Evolutionary conservation across 345 rosid genomes (phyloP).

Genomic region (Boechera divaricarpa): DNA sequence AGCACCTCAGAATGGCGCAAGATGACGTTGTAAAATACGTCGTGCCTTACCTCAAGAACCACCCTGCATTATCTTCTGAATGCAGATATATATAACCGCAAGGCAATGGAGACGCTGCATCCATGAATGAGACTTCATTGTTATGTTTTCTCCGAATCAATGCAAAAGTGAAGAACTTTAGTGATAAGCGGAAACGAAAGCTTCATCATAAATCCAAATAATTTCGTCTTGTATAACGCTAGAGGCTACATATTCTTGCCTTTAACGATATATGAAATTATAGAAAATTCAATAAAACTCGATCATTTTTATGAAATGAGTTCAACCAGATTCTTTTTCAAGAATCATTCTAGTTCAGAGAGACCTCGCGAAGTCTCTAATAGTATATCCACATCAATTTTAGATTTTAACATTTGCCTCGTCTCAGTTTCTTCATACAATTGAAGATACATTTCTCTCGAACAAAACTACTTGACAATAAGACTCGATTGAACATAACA

Average conservation of each 20-base stretch:
- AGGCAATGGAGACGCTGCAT: background rate
- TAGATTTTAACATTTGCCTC: too few relatives aligned
- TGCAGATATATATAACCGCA: background rate
- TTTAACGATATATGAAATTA: background rate
- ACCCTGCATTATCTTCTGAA: constrained; percentile 1
- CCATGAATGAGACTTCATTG: background rate
- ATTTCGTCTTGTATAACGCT: background rate
- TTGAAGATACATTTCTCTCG: too few relatives aligned
- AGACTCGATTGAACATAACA: too few relatives aligned
- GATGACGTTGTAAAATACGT: constrained; percentile 61
- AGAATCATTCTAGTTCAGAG: too few relatives aligned
- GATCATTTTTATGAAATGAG: background rate
- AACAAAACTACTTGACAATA: too few relatives aligned
- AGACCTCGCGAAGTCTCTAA: too few relatives aligned
- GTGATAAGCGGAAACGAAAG: background rate
- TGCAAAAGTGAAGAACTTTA: background rate
- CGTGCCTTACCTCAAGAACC: constrained; percentile 59
- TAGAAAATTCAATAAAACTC: background rate
- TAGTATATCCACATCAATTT: too few relatives aligned
- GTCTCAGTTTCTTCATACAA: too few relatives aligned
- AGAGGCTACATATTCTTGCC: background rate
- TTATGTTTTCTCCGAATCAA: background rate
- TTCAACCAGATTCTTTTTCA: too few relatives aligned
- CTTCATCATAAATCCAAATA: background rate
- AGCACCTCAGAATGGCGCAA: constrained; percentile 67